Evolutionary conservation across 1,139 yeast genomes (phyloP).

Genomic region (Protomyces lactucae-debilis): DNA sequence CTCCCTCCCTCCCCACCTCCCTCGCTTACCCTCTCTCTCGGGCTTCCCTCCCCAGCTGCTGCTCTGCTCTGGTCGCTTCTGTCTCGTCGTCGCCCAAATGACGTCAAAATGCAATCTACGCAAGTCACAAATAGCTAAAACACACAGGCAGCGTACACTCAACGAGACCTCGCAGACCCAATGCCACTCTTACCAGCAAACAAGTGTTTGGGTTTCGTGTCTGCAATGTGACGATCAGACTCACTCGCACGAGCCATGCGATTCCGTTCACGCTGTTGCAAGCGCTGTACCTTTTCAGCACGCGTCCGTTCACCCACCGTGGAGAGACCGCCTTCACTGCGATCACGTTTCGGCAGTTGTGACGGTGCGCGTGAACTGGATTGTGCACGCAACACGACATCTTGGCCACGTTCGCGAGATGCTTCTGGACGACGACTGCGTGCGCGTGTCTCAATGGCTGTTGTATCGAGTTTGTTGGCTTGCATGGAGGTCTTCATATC

Average conservation of each 20-base stretch:
- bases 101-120: too few relatives aligned
- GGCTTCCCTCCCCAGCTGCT: too few relatives aligned
- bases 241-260: slow-evolving; percentile 92
- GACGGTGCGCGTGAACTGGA: slow-evolving; percentile 42
- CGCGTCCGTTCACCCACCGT: slow-evolving; percentile 77
- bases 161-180: slow-evolving; percentile 17
- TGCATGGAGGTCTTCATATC: slow-evolving; percentile 88
- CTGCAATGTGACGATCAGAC: slow-evolving; percentile 85
- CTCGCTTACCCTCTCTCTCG: too few relatives aligned
- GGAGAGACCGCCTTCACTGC: slow-evolving; percentile 75
- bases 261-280: slow-evolving; percentile 91
- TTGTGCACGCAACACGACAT: slow-evolving; percentile 60
- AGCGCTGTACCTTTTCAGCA: slow-evolving; percentile 81
- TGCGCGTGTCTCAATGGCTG: slow-evolving; percentile 48
- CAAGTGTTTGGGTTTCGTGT: slow-evolving; percentile 85
- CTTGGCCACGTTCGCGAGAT: slow-evolving; percentile 61
- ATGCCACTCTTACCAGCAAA: slow-evolving; percentile 67
- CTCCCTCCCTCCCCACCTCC: too few relatives aligned
- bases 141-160: not conserved
- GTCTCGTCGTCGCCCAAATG: too few relatives aligned
- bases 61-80: too few relatives aligned
- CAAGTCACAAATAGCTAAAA: not conserved
- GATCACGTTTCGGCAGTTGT: slow-evolving; percentile 58
- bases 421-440: slow-evolving; percentile 41
- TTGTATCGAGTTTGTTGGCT: slow-evolving; percentile 80